Conservation (phyloP, 768 basidiomycete genomes). For the Gautieria morchelliformis region DNA sequence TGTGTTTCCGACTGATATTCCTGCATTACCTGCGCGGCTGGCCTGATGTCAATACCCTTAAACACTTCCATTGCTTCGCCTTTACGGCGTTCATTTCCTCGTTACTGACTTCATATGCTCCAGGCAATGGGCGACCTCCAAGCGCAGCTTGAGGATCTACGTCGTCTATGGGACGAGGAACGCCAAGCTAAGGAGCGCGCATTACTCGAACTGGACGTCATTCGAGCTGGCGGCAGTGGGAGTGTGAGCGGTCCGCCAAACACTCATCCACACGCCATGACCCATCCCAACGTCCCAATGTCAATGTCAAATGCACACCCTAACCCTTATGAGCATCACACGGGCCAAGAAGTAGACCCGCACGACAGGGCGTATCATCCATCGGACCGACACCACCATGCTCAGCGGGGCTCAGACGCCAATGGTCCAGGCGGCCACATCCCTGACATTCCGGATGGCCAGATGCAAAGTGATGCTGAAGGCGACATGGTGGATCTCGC, state of each 20-base stretch:
- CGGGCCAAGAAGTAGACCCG: not conserved
- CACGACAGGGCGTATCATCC: slow-evolving; percentile 1
- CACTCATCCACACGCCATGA: not conserved
- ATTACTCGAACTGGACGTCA: slow-evolving; percentile 54
- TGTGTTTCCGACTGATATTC: not conserved
- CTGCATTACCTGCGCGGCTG: too few species aligned
- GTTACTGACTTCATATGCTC: not conserved
- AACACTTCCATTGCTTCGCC: too few species aligned
- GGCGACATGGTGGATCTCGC: slow-evolving; percentile 12
- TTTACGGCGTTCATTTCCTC: not conserved
- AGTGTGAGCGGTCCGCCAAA: not conserved
- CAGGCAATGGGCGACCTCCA: slow-evolving; percentile 71
- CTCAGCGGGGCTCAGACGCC: slow-evolving; percentile 3
- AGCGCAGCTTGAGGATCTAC: slow-evolving; percentile 73
- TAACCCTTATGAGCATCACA: not conserved
- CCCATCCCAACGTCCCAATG: not conserved
- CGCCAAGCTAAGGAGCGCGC: slow-evolving; percentile 36
- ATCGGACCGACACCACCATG: slow-evolving; percentile 11
- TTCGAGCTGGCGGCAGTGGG: slow-evolving; percentile 22
- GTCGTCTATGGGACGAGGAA: slow-evolving; percentile 76
- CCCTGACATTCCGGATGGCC: not conserved
- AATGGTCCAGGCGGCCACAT: not conserved
- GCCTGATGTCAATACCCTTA: too few species aligned
- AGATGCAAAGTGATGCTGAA: not conserved
- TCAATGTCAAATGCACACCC: not conserved